phyloP scores from a whole-genome alignment of 2,329 filamentous ascomycete species.

The Daldinia sp. region DNA sequence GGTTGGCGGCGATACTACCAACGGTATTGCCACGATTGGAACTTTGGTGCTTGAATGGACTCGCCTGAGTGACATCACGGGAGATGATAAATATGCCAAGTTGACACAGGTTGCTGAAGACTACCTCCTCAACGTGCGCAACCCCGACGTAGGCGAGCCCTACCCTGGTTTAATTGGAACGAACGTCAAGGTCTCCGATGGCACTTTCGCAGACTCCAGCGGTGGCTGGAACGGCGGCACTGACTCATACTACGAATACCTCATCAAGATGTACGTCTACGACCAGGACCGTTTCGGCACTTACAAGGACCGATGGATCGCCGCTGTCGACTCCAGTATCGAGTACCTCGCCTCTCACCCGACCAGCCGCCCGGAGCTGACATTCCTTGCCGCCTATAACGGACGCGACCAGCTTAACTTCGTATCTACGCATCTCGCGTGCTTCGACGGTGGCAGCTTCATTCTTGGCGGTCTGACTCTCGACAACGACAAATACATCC shows the following conservation, averaged over 20 bases:
- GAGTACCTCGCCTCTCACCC: conserved; percentile 77
- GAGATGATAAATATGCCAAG: conserved; percentile 72
- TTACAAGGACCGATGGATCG: conserved; percentile 81
- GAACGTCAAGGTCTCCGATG: conserved; percentile 72
- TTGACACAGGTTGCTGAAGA: conserved; percentile 76
- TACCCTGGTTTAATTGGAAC: conserved; percentile 82
- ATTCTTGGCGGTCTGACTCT: conserved; percentile 83
- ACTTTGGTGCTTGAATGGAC: conserved; percentile 89
- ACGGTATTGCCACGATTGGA: conserved; percentile 81
- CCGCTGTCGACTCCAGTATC: conserved; percentile 81
- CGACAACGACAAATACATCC: conserved; percentile 71
- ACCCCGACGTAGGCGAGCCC: conserved; percentile 70
- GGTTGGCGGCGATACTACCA: conserved; percentile 65
- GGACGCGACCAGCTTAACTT: conserved; percentile 56
- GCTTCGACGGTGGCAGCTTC: conserved; percentile 88
- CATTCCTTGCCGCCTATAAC: conserved; percentile 73
- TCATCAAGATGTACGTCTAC: conserved; percentile 92
- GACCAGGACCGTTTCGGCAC: conserved; percentile 71
- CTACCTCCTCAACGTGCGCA: conserved; percentile 76
- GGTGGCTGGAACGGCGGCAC: conserved; percentile 84
- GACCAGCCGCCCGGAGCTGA: conserved; percentile 73
- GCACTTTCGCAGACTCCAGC: conserved; percentile 72
- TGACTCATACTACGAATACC: conserved; percentile 89
- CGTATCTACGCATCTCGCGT: conserved; percentile 72
- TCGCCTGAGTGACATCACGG: conserved; percentile 79